Conservation (phyloP, 345 rosid genomes). For the Bretschneidera sinensis region DNA sequence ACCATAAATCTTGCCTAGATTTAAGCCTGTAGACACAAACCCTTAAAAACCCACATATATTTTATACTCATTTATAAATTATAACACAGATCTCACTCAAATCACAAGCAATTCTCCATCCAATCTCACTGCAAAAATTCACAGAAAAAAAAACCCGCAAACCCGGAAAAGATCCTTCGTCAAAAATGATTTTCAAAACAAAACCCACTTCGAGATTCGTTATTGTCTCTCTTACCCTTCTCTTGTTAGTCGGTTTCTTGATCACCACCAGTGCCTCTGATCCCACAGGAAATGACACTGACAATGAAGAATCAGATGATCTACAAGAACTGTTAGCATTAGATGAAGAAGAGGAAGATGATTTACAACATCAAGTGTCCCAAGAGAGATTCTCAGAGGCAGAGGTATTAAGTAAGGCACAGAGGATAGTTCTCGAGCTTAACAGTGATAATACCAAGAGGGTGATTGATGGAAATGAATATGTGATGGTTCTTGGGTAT, state of each 20-base stretch:
- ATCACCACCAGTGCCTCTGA: conserved; percentile 30
- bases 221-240: conserved; percentile 31
- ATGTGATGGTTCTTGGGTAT: conserved; percentile 71
- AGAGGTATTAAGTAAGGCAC: conserved; percentile 66
- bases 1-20: neutral
- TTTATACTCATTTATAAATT: too few relatives aligned
- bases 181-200: neutral
- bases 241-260: conserved; percentile 33
- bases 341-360: conserved; percentile 49
- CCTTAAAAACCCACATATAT: neutral
- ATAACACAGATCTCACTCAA: conserved; percentile 1
- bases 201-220: conserved; percentile 45
- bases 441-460: conserved; percentile 47
- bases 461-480: conserved; percentile 48
- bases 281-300: conserved; percentile 13
- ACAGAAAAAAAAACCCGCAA: neutral
- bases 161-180: neutral
- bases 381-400: conserved; percentile 55
- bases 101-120: conserved; percentile 9
- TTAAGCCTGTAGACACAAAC: neutral
- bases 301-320: conserved; percentile 28
- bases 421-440: conserved; percentile 72
- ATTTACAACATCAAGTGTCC: conserved; percentile 19
- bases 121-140: conserved; percentile 7
- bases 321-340: conserved; percentile 60